phyloP scores from a whole-genome alignment of 768 basidiomycete species.

The Cystofilobasidium bisporidii region DNA sequence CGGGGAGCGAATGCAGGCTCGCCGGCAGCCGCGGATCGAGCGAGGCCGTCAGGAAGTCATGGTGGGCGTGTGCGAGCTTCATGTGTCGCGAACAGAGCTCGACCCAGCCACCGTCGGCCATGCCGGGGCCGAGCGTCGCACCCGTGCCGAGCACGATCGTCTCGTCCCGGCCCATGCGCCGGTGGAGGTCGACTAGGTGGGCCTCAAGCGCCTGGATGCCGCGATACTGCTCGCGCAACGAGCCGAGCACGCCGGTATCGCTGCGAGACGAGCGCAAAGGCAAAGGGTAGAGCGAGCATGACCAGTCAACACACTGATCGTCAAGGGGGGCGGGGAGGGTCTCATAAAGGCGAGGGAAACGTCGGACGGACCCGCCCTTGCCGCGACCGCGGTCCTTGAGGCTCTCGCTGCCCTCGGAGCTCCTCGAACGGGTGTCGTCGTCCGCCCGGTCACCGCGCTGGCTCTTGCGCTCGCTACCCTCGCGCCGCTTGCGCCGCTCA shows the following conservation, averaged over 20 bases:
- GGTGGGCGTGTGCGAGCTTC: slow-evolving; percentile 81
- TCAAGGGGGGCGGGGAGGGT: no score
- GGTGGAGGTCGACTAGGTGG: slow-evolving; percentile 66
- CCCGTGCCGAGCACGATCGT: slow-evolving; percentile 29
- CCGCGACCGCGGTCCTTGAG: slow-evolving; percentile 41
- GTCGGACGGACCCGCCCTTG: slow-evolving; percentile 39
- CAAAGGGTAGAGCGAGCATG: no score
- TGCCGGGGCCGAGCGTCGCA: slow-evolving; percentile 19
- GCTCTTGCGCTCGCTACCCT: slow-evolving; percentile 39
- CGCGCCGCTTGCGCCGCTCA: slow-evolving; percentile 37
- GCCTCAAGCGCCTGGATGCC: slow-evolving; percentile 69
- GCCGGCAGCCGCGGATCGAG: slow-evolving; percentile 78
- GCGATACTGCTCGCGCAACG: slow-evolving; percentile 53
- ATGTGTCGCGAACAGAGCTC: slow-evolving; percentile 58
- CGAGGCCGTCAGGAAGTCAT: slow-evolving; percentile 74
- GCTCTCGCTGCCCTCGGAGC: slow-evolving; percentile 41
- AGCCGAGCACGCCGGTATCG: slow-evolving; percentile 48
- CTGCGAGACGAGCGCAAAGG: no score
- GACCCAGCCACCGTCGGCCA: slow-evolving; percentile 41
- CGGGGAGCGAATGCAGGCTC: slow-evolving; percentile 77
- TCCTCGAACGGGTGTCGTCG: slow-evolving; percentile 34
- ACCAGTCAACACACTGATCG: no score
- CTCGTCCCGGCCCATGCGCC: slow-evolving; percentile 53
- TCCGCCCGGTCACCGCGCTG: slow-evolving; percentile 27
- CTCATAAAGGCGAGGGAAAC: no score